These are phyloP conservation scores for Thalassia testudinum DNA, from an alignment of 116 monocot genomes.

Conservation along the genomic window DNA sequence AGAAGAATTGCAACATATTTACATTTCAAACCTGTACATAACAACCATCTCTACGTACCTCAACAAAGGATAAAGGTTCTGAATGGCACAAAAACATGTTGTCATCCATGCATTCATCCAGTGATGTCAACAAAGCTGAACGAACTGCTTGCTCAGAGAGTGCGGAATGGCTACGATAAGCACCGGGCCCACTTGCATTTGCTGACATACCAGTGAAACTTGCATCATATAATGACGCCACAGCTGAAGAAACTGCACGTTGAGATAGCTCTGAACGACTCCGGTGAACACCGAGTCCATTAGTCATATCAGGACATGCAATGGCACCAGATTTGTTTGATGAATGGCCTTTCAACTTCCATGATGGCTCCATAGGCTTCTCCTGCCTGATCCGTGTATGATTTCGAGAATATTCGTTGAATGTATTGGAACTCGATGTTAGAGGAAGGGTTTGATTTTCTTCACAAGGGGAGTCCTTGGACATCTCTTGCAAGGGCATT, in stretches of 20 bases:
- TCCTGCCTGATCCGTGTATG: not conserved
- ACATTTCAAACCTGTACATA: too few relatives aligned
- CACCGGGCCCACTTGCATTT: constrained; percentile 15
- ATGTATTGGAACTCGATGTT: constrained; percentile 2
- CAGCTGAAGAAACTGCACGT: constrained; percentile 35
- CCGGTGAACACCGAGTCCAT: constrained; percentile 28
- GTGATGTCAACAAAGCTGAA: constrained; percentile 57
- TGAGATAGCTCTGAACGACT: constrained; percentile 57
- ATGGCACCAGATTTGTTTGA: not conserved
- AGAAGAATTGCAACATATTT: too few relatives aligned
- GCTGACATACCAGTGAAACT: constrained; percentile 9
- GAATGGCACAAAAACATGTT: constrained; percentile 50
- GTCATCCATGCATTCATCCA: constrained; percentile 40
- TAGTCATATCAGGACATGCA: not conserved
- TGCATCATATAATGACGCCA: constrained; percentile 1
- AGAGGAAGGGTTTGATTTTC: constrained; percentile 4
- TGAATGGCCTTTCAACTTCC: too few relatives aligned
- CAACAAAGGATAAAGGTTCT: constrained; percentile 49
- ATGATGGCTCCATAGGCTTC: not conserved
- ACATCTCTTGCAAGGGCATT: constrained; percentile 4
- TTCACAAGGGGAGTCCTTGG: constrained; percentile 4
- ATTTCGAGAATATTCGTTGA: not conserved
- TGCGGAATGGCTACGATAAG: constrained; percentile 55
- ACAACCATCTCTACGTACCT: too few relatives aligned
- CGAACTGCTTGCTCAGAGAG: constrained; percentile 43